Conservation (phyloP, 495 filamentous ascomycete species). For the Hypomontagnella monticulosa region DNA sequence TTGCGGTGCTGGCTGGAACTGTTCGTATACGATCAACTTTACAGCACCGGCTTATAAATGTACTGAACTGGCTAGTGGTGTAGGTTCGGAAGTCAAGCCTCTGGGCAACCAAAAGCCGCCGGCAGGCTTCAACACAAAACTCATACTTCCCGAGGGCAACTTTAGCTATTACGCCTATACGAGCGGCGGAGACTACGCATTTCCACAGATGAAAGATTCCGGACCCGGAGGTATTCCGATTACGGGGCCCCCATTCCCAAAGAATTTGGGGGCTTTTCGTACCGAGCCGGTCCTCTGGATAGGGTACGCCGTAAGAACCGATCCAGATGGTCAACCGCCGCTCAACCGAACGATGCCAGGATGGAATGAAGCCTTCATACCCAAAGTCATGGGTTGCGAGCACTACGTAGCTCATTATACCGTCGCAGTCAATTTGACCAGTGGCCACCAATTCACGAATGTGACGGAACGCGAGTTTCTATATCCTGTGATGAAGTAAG, state of each 20-base stretch:
- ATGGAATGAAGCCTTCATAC: slow-evolving; percentile 45
- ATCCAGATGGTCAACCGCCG: slow-evolving; percentile 39
- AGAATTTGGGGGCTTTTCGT: slow-evolving; percentile 49
- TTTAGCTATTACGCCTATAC: slow-evolving; percentile 51
- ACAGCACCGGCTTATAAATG: slow-evolving; percentile 51
- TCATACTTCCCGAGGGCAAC: slow-evolving; percentile 46
- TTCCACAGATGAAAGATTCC: slow-evolving; percentile 47
- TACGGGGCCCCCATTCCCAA: slow-evolving; percentile 44
- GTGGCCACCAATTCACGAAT: slow-evolving; percentile 40
- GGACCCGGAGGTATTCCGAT: slow-evolving; percentile 44
- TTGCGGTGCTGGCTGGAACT: slow-evolving; percentile 53
- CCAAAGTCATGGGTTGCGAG: slow-evolving; percentile 53
- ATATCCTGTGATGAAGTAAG: slow-evolving; percentile 46
- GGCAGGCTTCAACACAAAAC: slow-evolving; percentile 40
- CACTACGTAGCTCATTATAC: slow-evolving; percentile 51
- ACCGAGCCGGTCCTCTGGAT: slow-evolving; percentile 53
- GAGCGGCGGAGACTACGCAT: slow-evolving; percentile 49
- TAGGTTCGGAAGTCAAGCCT: slow-evolving; percentile 38
- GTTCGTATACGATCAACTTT: slow-evolving; percentile 48
- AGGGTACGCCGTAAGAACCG: slow-evolving; percentile 40
- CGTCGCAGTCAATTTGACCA: slow-evolving; percentile 47
- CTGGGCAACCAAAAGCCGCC: slow-evolving; percentile 41
- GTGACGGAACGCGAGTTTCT: slow-evolving; percentile 42
- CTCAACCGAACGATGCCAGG: slow-evolving; percentile 32
- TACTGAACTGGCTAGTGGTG: slow-evolving; percentile 48